Base-by-base conservation (phyloP, 2,329 filamentous ascomycete species). In the Fusarium vanettenii region DNA sequence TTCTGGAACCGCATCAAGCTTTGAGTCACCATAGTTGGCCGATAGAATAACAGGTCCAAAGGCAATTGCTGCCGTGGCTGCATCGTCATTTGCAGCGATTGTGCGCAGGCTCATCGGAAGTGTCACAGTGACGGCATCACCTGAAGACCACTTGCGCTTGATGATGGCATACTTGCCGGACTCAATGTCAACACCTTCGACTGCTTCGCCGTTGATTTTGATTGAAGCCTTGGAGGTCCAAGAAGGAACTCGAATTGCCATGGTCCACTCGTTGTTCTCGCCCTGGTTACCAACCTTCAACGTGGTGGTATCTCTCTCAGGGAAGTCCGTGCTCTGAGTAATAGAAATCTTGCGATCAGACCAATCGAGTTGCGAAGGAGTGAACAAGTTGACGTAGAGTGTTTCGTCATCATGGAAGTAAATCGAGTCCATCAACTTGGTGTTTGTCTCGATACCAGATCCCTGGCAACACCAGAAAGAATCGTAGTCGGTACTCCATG, bases 391-490 rank as follows among this genome's bases (percentile, higher is more conserved):
- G 39, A 89, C 83, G 64, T 85, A 88, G 0, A 89, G 80, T 0
- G 82, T 81, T 0, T 80, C 79, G 31, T 79, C 78, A 61, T 86
- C 83, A 55, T 85, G 81, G 55, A 84, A 87, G 80, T 89, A 89
- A 63, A 89, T 85, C 0, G 87, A 87, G 73, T 89, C 87, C 80
- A 85, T 86, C 13, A 88, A 77, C 75, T 88, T 89, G 0, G 87
- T 89, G 74, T 89, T 89, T 0, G 85, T 88, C 80, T 89, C 87
- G 2, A 89, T 67, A 0, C 83, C 85, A 0, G 87, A 88, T 1
- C 86, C 87, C 74, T 89, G 86, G 64, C 87, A 89, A 76, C 87
- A 89, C 87, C 87, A 89, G 77, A 88, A 87, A 0, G 85, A 86
- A 59, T 86, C 80, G 72, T 89, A 87, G 70, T 89, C 87, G 1